These are phyloP conservation scores for Tilletiopsis washingtonensis DNA, from an alignment of 1,284 basidiomycete species.

Conservation along the genomic window DNA sequence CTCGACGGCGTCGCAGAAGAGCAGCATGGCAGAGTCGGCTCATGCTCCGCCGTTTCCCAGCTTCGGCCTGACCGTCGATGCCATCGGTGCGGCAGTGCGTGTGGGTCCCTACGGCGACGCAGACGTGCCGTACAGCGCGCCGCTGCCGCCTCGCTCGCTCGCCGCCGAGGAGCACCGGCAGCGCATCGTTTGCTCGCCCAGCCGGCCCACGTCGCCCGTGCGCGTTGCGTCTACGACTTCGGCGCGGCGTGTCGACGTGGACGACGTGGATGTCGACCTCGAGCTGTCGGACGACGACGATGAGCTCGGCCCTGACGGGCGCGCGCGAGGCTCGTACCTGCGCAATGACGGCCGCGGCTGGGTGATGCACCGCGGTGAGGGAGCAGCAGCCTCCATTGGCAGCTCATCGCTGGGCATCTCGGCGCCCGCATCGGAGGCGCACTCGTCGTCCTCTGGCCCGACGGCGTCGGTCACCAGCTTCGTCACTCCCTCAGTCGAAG, in stretches of 20 bases:
- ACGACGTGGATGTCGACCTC: conserved; percentile 23
- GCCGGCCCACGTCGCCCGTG: no score
- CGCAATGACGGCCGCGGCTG: conserved; percentile 30
- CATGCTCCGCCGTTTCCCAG: no score
- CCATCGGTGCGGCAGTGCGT: conserved; percentile 13
- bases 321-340: conserved; percentile 4
- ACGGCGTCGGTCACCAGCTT: conserved; percentile 6
- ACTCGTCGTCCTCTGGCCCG: background rate
- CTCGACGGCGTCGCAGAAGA: no score
- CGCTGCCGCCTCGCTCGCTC: conserved; percentile 13
- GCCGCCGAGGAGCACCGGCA: no score
- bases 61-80: conserved; percentile 19
- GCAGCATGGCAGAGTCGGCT: no score
- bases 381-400: no score
- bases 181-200: no score
- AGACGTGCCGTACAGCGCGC: conserved; percentile 20
- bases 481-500: conserved; percentile 38
- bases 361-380: conserved; percentile 10
- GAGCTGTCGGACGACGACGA: conserved; percentile 31
- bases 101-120: conserved; percentile 10
- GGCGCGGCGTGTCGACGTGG: conserved; percentile 13
- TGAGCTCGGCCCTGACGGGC: conserved; percentile 15
- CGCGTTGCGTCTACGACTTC: no score
- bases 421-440: no score
- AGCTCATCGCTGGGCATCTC: no score